Evolutionary conservation across 1,139 yeast genomes (phyloP).

Genomic region (Debaryomyces sp.): DNA sequence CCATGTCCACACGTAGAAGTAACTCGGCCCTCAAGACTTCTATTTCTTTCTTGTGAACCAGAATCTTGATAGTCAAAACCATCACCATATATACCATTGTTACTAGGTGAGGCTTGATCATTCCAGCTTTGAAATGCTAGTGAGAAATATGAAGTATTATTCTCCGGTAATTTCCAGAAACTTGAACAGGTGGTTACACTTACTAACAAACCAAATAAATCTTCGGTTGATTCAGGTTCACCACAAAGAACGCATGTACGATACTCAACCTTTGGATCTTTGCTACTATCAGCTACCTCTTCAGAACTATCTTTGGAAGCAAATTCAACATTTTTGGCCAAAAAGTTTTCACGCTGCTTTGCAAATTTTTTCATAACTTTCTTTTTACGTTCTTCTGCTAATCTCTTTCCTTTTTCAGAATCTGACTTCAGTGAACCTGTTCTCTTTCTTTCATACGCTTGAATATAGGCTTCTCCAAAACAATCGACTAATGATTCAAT

Average conservation of each 20-base stretch:
- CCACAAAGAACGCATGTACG: slow-evolving; percentile 70
- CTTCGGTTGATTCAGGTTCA: slow-evolving; percentile 48
- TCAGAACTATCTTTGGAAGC: slow-evolving; percentile 11
- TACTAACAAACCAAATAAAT: slow-evolving; percentile 59
- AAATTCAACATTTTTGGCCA: slow-evolving; percentile 32
- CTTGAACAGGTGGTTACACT: slow-evolving; percentile 37
- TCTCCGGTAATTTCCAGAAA: slow-evolving; percentile 52
- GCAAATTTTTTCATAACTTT: slow-evolving; percentile 47
- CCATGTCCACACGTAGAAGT: slow-evolving; percentile 71
- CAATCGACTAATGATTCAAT: slow-evolving; percentile 54
- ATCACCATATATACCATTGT: slow-evolving; percentile 24
- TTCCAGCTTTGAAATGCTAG: slow-evolving; percentile 33
- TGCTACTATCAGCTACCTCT: slow-evolving; percentile 12
- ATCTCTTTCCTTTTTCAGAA: slow-evolving; percentile 47
- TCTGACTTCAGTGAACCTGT: slow-evolving; percentile 23
- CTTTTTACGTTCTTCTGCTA: slow-evolving; percentile 40
- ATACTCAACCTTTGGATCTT: slow-evolving; percentile 11
- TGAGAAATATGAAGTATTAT: slow-evolving; percentile 12
- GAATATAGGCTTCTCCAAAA: slow-evolving; percentile 59
- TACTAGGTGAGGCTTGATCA: slow-evolving; percentile 15
- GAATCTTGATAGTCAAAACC: slow-evolving; percentile 24
- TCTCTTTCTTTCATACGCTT: slow-evolving; percentile 37
- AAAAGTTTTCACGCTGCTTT: slow-evolving; percentile 41
- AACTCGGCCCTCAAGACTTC: slow-evolving; percentile 30
- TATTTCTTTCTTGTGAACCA: slow-evolving; percentile 12